Base-by-base conservation (phyloP, 106 monocot genomes). In the Cymbidium sinense region DNA sequence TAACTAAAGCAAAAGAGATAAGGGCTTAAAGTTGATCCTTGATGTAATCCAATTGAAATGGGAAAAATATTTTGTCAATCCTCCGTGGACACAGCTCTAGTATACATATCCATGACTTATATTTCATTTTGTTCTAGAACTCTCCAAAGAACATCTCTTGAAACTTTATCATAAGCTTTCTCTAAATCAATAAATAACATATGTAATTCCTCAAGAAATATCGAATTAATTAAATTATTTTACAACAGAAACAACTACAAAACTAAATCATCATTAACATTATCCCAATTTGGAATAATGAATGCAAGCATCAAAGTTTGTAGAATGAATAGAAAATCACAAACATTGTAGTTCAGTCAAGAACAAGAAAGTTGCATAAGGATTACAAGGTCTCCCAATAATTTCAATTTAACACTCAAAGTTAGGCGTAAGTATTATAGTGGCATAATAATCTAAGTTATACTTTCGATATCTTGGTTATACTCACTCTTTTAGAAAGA, bases 401-500 rank as follows among this genome's bases (percentile, higher is more conserved):
- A 33, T 67, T 67, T 67, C 2, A 30, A 23, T 31, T 67, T 31
- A 67, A 31, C 0, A 33, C 33, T 67, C 8, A 67, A 67, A 67
- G 67, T 17, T 33, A 23, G 29, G 67, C 11, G 10, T 67, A 67
- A 25, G 33, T 4, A 33, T 13, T 2, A 67, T 33, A 31, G 25
- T 18, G 29, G 31, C 69, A 69, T 34, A 29, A 34, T 67, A 67
- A 67, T 67, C 7, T 58, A n/a, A 23, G 7, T 10, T 58, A 23
- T 23, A 58, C 47, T 58, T 58, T n/a, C 65, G 10, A 30, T 23
- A 17, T 67, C 25, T 33, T 37, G 4, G 23, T 74, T 44, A 44
- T 74, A 74, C 74, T 74, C 43, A 74, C 74, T 74, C 74, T 33
- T 27, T 74, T 74, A 20, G 74, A 35, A 28, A 74, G 35, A 25